Evolutionary conservation across 345 rosid genomes (phyloP).

Genomic region (Populus ilicifolia): DNA sequence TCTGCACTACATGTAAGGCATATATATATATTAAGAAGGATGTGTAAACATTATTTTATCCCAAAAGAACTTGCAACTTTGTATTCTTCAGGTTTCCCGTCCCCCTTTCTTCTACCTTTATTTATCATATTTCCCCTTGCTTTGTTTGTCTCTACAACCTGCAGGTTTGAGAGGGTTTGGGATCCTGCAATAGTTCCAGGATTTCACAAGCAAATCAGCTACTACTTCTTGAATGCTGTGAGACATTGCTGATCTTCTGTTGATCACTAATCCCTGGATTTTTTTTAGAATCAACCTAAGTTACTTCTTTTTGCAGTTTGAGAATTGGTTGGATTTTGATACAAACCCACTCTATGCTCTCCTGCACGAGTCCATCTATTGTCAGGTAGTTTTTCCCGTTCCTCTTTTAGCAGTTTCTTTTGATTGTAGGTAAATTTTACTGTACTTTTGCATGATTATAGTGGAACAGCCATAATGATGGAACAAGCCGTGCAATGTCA

Average conservation of each 20-base stretch:
- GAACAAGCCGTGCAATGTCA: background rate
- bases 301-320: slow-evolving; percentile 48
- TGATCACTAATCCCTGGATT: slow-evolving; percentile 3
- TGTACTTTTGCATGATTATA: background rate
- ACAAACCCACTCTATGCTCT: slow-evolving; percentile 85
- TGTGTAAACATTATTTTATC: background rate
- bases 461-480: background rate
- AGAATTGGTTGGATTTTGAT: slow-evolving; percentile 64
- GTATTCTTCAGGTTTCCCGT: slow-evolving; percentile 1
- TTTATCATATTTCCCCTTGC: background rate
- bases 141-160: background rate
- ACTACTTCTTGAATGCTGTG: slow-evolving; percentile 73
- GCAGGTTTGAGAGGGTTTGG: slow-evolving; percentile 90
- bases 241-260: slow-evolving; percentile 15
- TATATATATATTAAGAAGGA: background rate
- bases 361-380: slow-evolving; percentile 78
- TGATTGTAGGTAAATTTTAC: background rate
- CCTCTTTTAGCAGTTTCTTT: background rate
- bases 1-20: slow-evolving; percentile 77
- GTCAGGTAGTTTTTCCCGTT: slow-evolving; percentile 52
- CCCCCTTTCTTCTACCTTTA: background rate
- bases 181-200: slow-evolving; percentile 79
- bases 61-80: background rate
- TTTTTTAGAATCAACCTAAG: slow-evolving; percentile 5
- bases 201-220: slow-evolving; percentile 59